Conservation (phyloP, 306 rosid genomes). For the Hippophae gyantsensis region DNA sequence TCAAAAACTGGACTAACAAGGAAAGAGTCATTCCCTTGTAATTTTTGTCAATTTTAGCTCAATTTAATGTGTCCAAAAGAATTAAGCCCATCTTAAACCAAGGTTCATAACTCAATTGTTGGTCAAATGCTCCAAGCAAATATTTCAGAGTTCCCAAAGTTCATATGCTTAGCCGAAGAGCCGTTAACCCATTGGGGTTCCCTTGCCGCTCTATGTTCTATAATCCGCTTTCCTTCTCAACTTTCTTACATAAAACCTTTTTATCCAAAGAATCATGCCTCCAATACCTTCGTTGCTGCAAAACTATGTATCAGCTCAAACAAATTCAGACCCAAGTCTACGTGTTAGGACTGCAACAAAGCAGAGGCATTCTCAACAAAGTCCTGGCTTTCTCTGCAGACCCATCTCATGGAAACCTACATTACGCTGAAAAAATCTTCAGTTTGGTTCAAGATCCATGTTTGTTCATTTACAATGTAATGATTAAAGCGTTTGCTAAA, state of each 20-base stretch:
- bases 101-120: neutral
- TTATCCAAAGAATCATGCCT: slow-evolving; percentile 24
- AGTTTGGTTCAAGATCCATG: slow-evolving; percentile 27
- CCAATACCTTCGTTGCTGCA: slow-evolving; percentile 41
- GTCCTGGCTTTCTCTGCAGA: slow-evolving; percentile 36
- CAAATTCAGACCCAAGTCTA: slow-evolving; percentile 48
- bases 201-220: slow-evolving; percentile 13
- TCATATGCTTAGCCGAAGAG: slow-evolving; percentile 2
- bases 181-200: slow-evolving; percentile 1
- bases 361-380: slow-evolving; percentile 41
- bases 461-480: slow-evolving; percentile 43
- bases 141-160: neutral
- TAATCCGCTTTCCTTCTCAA: slow-evolving; percentile 4
- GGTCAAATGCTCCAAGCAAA: slow-evolving; percentile 10
- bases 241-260: slow-evolving; percentile 1
- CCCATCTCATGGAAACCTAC: slow-evolving; percentile 34
- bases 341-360: slow-evolving; percentile 42
- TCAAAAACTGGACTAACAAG: too few species aligned
- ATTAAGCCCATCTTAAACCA: too few species aligned
- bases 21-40: too few species aligned
- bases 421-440: slow-evolving; percentile 38
- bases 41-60: too few species aligned
- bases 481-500: slow-evolving; percentile 42
- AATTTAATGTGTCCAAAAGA: too few species aligned
- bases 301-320: slow-evolving; percentile 45